Conservation (phyloP, 352 stramenopile genomes). For the Phytophthora pini region DNA sequence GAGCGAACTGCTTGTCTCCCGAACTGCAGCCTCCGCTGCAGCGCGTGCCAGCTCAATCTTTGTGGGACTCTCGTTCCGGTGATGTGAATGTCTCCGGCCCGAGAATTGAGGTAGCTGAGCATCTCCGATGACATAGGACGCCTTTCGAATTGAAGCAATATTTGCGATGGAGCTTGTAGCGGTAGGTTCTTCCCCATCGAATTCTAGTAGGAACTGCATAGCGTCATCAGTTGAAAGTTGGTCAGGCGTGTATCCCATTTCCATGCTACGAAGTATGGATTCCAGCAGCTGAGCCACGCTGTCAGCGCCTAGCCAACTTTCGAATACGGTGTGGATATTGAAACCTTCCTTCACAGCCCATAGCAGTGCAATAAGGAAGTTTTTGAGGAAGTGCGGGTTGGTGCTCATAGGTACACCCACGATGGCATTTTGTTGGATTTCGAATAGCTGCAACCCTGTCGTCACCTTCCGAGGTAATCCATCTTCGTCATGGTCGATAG, state of each 20-base stretch:
- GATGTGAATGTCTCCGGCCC: conserved; percentile 11
- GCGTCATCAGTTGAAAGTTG: conserved; percentile 54
- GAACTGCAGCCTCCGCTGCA: conserved; percentile 20
- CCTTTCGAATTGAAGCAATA: conserved; percentile 11
- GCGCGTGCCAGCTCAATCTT: conserved; percentile 18
- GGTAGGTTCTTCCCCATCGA: conserved; percentile 12
- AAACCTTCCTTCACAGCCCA: conserved; percentile 81
- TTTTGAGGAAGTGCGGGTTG: conserved; percentile 73
- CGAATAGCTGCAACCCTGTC: conserved; percentile 64
- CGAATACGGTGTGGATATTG: conserved; percentile 72
- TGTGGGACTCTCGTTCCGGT: conserved; percentile 5
- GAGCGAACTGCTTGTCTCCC: conserved; percentile 11
- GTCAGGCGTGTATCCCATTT: conserved; percentile 61
- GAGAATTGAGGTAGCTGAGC: conserved; percentile 5
- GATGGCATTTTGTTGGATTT: conserved; percentile 81
- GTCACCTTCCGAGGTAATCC: conserved; percentile 3
- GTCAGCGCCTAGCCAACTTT: conserved; percentile 66
- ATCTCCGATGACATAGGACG: conserved; percentile 3
- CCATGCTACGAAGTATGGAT: conserved; percentile 73
- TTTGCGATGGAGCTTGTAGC: conserved; percentile 13
- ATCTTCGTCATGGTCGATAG: conserved; percentile 15
- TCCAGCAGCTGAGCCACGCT: conserved; percentile 67
- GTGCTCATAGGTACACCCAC: conserved; percentile 57
- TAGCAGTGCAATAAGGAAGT: conserved; percentile 57
- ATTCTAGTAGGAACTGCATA: conserved; percentile 72